Conservation (phyloP, 2,329 filamentous ascomycete species). For the Phaeosphaeria sp. region DNA sequence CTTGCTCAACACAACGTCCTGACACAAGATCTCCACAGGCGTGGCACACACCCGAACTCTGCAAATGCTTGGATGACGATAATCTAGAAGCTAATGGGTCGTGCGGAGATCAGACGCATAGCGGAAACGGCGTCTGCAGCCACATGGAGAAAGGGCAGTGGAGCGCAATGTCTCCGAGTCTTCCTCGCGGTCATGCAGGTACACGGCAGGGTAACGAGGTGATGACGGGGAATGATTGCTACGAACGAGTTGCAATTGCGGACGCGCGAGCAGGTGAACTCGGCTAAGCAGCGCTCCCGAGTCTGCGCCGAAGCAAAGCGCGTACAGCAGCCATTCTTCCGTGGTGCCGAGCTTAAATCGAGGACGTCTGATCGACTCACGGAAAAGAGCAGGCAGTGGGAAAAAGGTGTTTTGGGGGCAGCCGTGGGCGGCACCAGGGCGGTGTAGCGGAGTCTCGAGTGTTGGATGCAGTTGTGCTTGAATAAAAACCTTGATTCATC, state of each 20-base stretch:
- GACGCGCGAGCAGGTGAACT: slow-evolving; percentile 7
- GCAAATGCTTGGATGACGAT: not conserved
- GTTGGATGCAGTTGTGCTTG: slow-evolving; percentile 5
- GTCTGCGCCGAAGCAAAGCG: slow-evolving; percentile 37
- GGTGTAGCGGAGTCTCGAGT: slow-evolving; percentile 4
- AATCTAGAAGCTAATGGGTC: not conserved
- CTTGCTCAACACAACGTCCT: slow-evolving; percentile 3
- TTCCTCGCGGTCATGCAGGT: slow-evolving; percentile 16
- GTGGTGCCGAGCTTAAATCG: slow-evolving; percentile 30
- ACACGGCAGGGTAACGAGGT: slow-evolving; percentile 9
- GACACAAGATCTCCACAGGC: slow-evolving; percentile 14
- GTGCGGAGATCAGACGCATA: not conserved
- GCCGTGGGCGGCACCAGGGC: slow-evolving; percentile 4
- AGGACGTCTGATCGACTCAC: slow-evolving; percentile 8
- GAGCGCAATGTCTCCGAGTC: slow-evolving; percentile 7
- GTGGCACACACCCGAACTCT: slow-evolving; percentile 15
- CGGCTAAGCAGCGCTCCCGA: slow-evolving; percentile 15
- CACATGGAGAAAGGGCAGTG: slow-evolving; percentile 1
- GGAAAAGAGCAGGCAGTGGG: slow-evolving; percentile 23
- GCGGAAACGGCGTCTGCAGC: not conserved
- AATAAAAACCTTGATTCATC: slow-evolving; percentile 7
- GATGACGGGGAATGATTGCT: slow-evolving; percentile 12
- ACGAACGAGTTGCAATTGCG: slow-evolving; percentile 9
- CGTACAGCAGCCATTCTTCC: slow-evolving; percentile 16
- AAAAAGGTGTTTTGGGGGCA: slow-evolving; percentile 4